A percentile compares a stretch with the other conserved stretches of the same genome.
Conservation (phyloP, 495 filamentous ascomycete species). For the Hypoxylon perforatum region DNA sequence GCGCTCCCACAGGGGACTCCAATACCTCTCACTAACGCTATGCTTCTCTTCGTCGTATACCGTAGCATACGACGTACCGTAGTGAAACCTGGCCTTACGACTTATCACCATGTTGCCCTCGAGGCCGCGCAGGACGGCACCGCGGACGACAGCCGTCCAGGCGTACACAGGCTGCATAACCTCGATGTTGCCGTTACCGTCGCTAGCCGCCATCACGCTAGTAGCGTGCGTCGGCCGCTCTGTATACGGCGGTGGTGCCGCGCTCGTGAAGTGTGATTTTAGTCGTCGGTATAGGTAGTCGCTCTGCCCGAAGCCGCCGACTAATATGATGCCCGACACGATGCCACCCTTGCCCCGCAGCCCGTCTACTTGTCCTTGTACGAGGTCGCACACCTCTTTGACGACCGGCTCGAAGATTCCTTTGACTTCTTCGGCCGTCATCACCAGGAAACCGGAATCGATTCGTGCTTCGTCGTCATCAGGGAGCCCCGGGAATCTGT, state of each 20-base stretch:
- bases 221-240: constrained; percentile 69
- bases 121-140: constrained; percentile 73
- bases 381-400: constrained; percentile 69
- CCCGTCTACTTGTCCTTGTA: constrained; percentile 68
- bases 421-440: constrained; percentile 69
- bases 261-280: constrained; percentile 71
- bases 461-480: constrained; percentile 72
- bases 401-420: constrained; percentile 75
- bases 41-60: constrained; percentile 78
- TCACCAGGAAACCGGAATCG: constrained; percentile 72
- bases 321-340: constrained; percentile 74
- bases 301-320: constrained; percentile 77
- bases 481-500: constrained; percentile 73
- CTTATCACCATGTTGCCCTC: constrained; percentile 78
- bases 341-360: constrained; percentile 70
- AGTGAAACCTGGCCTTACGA: constrained; percentile 74
- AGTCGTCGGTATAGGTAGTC: constrained; percentile 74
- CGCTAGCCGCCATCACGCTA: constrained; percentile 48
- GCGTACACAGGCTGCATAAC: constrained; percentile 82
- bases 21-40: constrained; percentile 73
- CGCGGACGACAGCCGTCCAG: constrained; percentile 80
- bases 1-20: constrained; percentile 79
- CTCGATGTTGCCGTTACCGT: constrained; percentile 65
- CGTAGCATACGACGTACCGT: constrained; percentile 81
- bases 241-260: constrained; percentile 72